phyloP scores from a whole-genome alignment of 805 yeast species.

The Cyberlindnera japonica region DNA sequence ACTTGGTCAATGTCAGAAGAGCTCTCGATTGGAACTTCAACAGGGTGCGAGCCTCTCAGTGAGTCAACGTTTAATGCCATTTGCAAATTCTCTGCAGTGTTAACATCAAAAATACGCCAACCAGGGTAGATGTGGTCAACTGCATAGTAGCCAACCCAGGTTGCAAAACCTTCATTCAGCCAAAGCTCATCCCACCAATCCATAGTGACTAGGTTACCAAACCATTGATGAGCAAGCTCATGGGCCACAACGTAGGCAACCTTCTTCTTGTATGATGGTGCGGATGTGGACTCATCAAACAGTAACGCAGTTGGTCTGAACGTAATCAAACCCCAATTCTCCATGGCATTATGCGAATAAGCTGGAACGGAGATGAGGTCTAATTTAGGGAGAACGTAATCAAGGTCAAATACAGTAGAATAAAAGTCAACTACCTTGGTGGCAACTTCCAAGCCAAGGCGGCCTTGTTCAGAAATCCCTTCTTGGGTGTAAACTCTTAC shows the following conservation, averaged over 20 bases:
- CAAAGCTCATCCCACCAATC: constrained; percentile 91
- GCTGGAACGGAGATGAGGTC: constrained; percentile 80
- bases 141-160: constrained; percentile 86
- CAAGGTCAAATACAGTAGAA: constrained; percentile 66
- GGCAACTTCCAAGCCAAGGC: constrained; percentile 67
- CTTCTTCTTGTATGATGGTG: constrained; percentile 57
- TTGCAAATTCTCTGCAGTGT: constrained; percentile 69
- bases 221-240: constrained; percentile 91
- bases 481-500: constrained; percentile 79
- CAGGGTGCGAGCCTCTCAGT: constrained; percentile 78
- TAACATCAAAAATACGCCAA: constrained; percentile 80
- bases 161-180: constrained; percentile 87
- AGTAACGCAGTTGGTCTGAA: constrained; percentile 73
- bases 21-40: constrained; percentile 74
- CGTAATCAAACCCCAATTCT: constrained; percentile 80
- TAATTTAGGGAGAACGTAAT: constrained; percentile 77
- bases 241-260: constrained; percentile 85
- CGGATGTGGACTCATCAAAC: constrained; percentile 64
- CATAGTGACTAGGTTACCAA: constrained; percentile 86
- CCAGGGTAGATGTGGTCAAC: constrained; percentile 70
- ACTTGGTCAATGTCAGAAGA: constrained; percentile 81
- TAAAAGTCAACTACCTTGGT: constrained; percentile 71
- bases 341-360: constrained; percentile 87
- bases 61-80: constrained; percentile 71
- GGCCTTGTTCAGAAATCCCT: constrained; percentile 68